These are phyloP conservation scores for Ichthyophthirius multifiliis DNA, from an alignment of 169 alveolate genomes.

Conservation along the genomic window DNA sequence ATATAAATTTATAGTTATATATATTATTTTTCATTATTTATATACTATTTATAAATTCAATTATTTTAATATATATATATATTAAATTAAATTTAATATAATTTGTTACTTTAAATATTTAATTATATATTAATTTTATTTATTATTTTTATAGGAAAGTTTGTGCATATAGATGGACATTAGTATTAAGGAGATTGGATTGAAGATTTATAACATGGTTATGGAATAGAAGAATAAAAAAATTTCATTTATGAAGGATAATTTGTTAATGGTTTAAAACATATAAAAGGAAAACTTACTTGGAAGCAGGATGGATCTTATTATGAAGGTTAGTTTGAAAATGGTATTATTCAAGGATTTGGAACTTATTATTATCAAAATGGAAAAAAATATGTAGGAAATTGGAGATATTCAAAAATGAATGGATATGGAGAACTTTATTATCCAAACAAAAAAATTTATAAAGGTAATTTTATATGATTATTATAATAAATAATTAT, in stretches of 20 bases:
- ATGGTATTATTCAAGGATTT: constrained; percentile 52
- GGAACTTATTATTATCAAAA: constrained; percentile 64
- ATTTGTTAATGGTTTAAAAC: constrained; percentile 51
- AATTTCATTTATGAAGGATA: constrained; percentile 60
- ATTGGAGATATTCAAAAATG: constrained; percentile 60
- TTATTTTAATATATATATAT: too few relatives aligned
- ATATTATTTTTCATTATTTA: too few relatives aligned
- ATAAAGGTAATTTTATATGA: too few relatives aligned
- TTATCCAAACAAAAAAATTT: constrained; percentile 46
- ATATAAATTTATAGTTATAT: too few relatives aligned
- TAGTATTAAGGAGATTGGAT: constrained; percentile 52
- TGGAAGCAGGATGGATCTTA: constrained; percentile 53
- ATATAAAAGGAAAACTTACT: constrained; percentile 62
- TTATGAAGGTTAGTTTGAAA: constrained; percentile 65
- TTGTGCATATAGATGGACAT: constrained; percentile 40
- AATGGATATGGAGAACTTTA: constrained; percentile 63
- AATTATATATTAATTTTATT: too few relatives aligned
- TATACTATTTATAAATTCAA: too few relatives aligned
- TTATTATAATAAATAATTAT: too few relatives aligned
- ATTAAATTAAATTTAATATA: too few relatives aligned
- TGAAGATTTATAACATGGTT: constrained; percentile 51
- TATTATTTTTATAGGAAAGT: not conserved
- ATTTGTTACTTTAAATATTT: too few relatives aligned
- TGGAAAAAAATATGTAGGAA: constrained; percentile 62
- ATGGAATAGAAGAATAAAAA: constrained; percentile 63